Percentiles rank a stretch among this genome's conserved stretches.
phyloP scores from a whole-genome alignment of 2,329 filamentous ascomycete genomes.

The Colletotrichum phormii region DNA sequence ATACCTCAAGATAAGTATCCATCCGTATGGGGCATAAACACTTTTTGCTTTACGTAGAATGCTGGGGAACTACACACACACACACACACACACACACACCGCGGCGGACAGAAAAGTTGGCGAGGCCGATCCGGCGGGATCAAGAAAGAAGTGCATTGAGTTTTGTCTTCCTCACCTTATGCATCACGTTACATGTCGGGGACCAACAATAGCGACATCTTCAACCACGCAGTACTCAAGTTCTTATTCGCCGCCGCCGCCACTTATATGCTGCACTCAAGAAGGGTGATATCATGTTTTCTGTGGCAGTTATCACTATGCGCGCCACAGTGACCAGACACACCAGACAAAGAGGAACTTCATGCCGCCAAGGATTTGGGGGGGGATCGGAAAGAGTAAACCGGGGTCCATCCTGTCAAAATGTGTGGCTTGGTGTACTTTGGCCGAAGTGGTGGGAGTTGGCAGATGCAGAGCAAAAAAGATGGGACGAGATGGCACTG shows the following conservation, averaged over 20 bases:
- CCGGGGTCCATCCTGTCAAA: neutral
- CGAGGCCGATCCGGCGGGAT: too few species aligned
- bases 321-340: neutral
- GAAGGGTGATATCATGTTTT: neutral
- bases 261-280: neutral
- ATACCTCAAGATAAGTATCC: too few species aligned
- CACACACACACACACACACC: too few species aligned
- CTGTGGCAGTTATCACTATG: neutral
- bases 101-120: neutral
- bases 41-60: too few species aligned
- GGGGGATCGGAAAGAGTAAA: neutral
- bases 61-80: too few species aligned
- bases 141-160: too few species aligned
- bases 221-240: too few species aligned
- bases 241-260: too few species aligned
- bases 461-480: neutral
- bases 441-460: neutral
- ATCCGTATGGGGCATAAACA: too few species aligned
- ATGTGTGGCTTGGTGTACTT: neutral
- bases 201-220: neutral
- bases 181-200: too few species aligned
- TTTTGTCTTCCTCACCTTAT: too few species aligned
- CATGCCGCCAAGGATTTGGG: neutral
- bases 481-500: neutral
- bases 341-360: neutral